These are phyloP conservation scores for Nicotiana paniculata DNA, from an alignment of 257 asterid species.

Conservation along the genomic window DNA sequence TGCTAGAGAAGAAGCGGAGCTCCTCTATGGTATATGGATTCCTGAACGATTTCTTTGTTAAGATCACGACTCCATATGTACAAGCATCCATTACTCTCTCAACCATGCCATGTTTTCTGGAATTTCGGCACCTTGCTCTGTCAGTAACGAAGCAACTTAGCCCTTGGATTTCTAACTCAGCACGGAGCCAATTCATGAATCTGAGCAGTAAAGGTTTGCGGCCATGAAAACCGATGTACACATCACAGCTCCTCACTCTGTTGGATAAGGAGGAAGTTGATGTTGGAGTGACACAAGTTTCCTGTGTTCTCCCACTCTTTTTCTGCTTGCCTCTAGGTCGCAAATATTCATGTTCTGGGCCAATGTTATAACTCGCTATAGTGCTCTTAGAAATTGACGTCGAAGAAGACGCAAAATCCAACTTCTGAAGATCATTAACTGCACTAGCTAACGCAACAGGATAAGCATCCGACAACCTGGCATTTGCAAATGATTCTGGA, in stretches of 20 bases:
- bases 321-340: constrained; percentile 42
- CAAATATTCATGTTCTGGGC: constrained; percentile 29
- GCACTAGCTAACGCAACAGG: constrained; percentile 32
- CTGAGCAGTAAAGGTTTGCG: constrained; percentile 53
- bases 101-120: constrained; percentile 57
- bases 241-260: constrained; percentile 67
- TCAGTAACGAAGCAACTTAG: constrained; percentile 80
- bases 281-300: constrained; percentile 40
- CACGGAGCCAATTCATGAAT: constrained; percentile 79
- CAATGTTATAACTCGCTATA: constrained; percentile 32
- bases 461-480: constrained; percentile 27
- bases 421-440: constrained; percentile 33
- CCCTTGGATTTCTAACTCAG: constrained; percentile 82
- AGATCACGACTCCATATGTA: constrained; percentile 72
- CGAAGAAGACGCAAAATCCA: constrained; percentile 46
- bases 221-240: constrained; percentile 80
- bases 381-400: constrained; percentile 44
- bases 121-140: constrained; percentile 53
- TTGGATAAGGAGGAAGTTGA: constrained; percentile 50
- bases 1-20: constrained; percentile 70
- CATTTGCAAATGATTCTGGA: constrained; percentile 30
- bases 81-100: constrained; percentile 82
- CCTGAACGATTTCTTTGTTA: constrained; percentile 78
- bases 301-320: constrained; percentile 38
- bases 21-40: constrained; percentile 89